phyloP scores from a whole-genome alignment of 2,329 filamentous ascomycete species.

The Aspergillus thermomutatus region DNA sequence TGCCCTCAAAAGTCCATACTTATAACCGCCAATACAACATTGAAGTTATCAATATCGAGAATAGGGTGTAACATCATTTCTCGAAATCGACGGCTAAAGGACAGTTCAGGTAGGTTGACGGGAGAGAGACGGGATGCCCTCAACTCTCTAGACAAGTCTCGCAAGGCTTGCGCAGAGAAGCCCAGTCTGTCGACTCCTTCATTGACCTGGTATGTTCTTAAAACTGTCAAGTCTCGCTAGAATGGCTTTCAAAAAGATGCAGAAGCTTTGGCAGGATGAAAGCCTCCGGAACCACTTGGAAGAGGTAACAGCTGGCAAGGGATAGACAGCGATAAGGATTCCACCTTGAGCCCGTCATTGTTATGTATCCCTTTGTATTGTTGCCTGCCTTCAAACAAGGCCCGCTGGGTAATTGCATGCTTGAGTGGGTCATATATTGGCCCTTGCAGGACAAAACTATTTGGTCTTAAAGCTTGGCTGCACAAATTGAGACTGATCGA shows the following conservation, averaged over 20 bases:
- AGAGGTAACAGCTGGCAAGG: neutral
- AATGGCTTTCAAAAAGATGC: neutral
- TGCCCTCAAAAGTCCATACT: slow-evolving; percentile 18
- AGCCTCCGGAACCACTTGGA: neutral
- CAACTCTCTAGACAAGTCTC: neutral
- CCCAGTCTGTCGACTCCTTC: neutral
- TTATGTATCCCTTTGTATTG: neutral
- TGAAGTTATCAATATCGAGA: slow-evolving; percentile 34
- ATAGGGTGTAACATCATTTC: slow-evolving; percentile 33
- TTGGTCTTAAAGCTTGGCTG: slow-evolving; percentile 4
- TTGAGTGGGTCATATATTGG: slow-evolving; percentile 1
- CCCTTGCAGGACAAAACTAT: slow-evolving; percentile 6
- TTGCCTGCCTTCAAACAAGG: neutral
- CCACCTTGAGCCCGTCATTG: neutral
- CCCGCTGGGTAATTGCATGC: neutral
- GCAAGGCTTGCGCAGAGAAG: neutral
- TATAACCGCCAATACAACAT: slow-evolving; percentile 31
- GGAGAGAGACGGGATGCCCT: neutral
- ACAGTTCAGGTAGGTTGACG: neutral
- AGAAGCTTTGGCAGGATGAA: neutral
- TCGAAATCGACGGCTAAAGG: neutral
- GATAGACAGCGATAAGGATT: neutral
- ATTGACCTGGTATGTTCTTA: neutral
- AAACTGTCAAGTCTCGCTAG: neutral
- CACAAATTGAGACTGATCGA: neutral